Conservation (phyloP, 306 rosid genomes). For the Vicia villosa region DNA sequence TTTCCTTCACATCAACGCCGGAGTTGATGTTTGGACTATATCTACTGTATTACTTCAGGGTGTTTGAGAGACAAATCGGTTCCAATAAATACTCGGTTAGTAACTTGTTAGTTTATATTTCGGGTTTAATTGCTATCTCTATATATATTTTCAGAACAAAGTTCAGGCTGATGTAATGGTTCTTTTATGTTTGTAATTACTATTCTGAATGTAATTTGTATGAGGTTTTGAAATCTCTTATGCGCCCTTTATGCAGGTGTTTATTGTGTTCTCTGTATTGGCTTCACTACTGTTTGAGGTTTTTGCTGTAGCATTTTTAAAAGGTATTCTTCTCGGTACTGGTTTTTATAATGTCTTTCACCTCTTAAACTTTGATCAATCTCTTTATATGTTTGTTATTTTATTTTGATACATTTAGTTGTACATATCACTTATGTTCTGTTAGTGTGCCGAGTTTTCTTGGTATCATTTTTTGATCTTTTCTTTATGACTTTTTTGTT, state of each 20-base stretch:
- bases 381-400: conserved; percentile 17
- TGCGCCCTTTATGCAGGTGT: conserved; percentile 66
- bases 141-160: conserved; percentile 8
- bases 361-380: conserved; percentile 23
- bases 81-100: conserved; percentile 89
- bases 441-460: conserved; percentile 22
- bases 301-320: conserved; percentile 61
- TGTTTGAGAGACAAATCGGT: conserved; percentile 98
- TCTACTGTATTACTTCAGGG: conserved; percentile 93
- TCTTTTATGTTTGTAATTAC: background rate
- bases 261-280: conserved; percentile 66
- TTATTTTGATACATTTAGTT: conserved; percentile 29
- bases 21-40: conserved; percentile 93
- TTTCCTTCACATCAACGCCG: conserved; percentile 91
- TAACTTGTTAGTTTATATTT: conserved; percentile 25
- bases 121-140: background rate
- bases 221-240: conserved; percentile 29
- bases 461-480: conserved; percentile 8
- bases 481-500: background rate
- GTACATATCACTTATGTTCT: conserved; percentile 19
- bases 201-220: background rate
- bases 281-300: conserved; percentile 72
- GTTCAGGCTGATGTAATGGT: conserved; percentile 2
- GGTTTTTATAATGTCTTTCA: conserved; percentile 16
- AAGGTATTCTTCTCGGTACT: conserved; percentile 58